phyloP scores from a whole-genome alignment of 257 asterid species.

The Nicotiana paniculata region DNA sequence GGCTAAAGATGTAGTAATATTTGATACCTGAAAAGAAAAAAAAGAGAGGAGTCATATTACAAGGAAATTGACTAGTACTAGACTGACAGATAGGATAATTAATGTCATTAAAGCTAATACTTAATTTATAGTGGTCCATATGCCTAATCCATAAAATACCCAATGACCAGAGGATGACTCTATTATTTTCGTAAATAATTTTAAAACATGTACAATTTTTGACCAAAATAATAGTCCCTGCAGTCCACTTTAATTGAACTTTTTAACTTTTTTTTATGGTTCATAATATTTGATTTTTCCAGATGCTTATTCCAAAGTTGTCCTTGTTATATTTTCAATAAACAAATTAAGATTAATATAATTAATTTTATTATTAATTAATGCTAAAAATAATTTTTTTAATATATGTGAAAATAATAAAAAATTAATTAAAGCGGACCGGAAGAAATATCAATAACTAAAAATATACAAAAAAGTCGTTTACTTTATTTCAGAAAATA shows the following conservation, averaged over 20 bases:
- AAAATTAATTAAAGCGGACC: no score
- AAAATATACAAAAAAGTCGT: background rate
- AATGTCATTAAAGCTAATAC: background rate
- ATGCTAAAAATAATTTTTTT: no score
- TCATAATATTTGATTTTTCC: no score
- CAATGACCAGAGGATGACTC: background rate
- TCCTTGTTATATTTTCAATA: no score
- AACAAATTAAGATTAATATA: no score
- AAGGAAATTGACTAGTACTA: background rate
- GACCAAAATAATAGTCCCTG: no score
- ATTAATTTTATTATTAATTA: no score
- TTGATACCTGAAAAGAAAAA: background rate
- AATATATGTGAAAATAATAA: no score
- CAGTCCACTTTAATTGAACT: no score
- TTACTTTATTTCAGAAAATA: background rate
- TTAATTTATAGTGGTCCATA: background rate
- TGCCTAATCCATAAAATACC: background rate
- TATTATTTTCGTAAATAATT: background rate
- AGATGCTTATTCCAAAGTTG: no score
- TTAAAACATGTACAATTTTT: background rate
- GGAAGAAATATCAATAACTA: no score
- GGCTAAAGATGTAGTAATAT: background rate
- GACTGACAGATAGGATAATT: constrained; percentile 1
- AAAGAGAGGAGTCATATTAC: background rate
- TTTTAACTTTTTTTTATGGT: no score